Percentiles rank a stretch among this genome's conserved stretches.
Evolutionary conservation across 208 protist species (phyloP).

Genomic region (Wallacemonas collosoma): DNA sequence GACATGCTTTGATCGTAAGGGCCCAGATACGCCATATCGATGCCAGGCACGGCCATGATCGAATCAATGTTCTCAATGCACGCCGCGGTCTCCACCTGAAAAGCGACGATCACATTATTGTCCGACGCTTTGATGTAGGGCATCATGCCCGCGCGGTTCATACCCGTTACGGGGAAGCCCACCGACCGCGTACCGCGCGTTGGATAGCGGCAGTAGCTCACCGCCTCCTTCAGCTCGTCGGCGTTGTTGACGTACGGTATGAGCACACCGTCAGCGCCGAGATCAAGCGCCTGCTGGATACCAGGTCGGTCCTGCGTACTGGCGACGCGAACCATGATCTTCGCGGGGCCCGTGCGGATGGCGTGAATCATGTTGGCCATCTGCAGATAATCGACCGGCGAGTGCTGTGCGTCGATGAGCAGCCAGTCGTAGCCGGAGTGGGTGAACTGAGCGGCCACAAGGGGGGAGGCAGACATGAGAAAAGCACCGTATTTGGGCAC

Average conservation of each 20-base stretch:
- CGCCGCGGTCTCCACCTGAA: slow-evolving; percentile 44
- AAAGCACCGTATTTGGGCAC: slow-evolving; percentile 48
- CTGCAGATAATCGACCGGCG: slow-evolving; percentile 23
- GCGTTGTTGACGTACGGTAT: slow-evolving; percentile 51
- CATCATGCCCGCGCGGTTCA: slow-evolving; percentile 27
- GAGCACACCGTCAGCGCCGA: slow-evolving; percentile 45
- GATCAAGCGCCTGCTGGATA: slow-evolving; percentile 47
- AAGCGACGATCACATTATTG: slow-evolving; percentile 43
- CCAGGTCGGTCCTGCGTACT: slow-evolving; percentile 40
- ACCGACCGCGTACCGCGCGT: slow-evolving; percentile 38
- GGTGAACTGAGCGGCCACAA: slow-evolving; percentile 31
- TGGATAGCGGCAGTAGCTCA: slow-evolving; percentile 43
- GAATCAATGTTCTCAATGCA: slow-evolving; percentile 44
- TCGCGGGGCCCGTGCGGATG: slow-evolving; percentile 33
- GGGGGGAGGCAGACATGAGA: slow-evolving; percentile 31
- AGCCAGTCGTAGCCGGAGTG: slow-evolving; percentile 53
- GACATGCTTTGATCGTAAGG: slow-evolving; percentile 44
- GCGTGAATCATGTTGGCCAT: slow-evolving; percentile 36
- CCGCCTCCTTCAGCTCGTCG: slow-evolving; percentile 36
- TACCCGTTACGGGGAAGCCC: slow-evolving; percentile 27
- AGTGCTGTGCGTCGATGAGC: slow-evolving; percentile 46
- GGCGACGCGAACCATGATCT: slow-evolving; percentile 45
- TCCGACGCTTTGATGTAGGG: slow-evolving; percentile 30
- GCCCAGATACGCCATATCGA: slow-evolving; percentile 49
- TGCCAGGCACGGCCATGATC: slow-evolving; percentile 41